A percentile compares a stretch with the other conserved stretches of the same genome.
Conservation (phyloP, 805 yeast species). For the Barnettozyma wickerhamii region DNA sequence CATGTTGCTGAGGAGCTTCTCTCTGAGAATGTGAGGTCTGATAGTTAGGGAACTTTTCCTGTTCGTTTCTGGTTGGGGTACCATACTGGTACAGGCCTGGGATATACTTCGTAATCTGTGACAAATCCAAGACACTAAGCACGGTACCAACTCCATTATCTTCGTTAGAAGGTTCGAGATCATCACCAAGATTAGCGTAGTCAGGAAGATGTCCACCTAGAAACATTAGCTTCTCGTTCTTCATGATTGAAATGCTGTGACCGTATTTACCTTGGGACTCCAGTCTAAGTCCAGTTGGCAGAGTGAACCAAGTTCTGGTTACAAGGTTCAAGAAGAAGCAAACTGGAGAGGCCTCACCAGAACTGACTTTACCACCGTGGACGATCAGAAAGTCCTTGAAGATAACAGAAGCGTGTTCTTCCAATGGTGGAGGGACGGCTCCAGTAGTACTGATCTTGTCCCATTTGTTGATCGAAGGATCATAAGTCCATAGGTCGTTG, state of each 20-base stretch:
- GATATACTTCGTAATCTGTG: conserved; percentile 30
- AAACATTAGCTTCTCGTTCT: conserved; percentile 63
- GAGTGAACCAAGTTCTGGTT: conserved; percentile 67
- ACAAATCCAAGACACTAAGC: conserved; percentile 59
- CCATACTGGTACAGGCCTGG: conserved; percentile 34
- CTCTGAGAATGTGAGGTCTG: neutral
- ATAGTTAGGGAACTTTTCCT: conserved; percentile 20
- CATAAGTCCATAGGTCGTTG: conserved; percentile 77
- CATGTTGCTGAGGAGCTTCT: conserved; percentile 1
- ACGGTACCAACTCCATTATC: conserved; percentile 55
- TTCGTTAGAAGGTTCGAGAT: conserved; percentile 48
- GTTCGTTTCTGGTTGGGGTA: conserved; percentile 28
- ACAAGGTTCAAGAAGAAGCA: conserved; percentile 74
- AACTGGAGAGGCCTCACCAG: conserved; percentile 63
- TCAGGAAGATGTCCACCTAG: conserved; percentile 92
- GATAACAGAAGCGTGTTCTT: conserved; percentile 85
- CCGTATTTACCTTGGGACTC: conserved; percentile 86
- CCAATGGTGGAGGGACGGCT: conserved; percentile 70
- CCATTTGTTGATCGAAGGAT: conserved; percentile 70
- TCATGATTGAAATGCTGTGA: conserved; percentile 74
- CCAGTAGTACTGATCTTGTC: conserved; percentile 66
- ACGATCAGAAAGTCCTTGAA: conserved; percentile 76
- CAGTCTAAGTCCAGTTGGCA: conserved; percentile 42
- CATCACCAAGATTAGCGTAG: conserved; percentile 46
- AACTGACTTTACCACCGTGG: conserved; percentile 82